A percentile compares a stretch with the other conserved stretches of the same genome.
Evolutionary conservation across 2,329 filamentous ascomycete genomes (phyloP).

Genomic region (Cercospora zeina): DNA sequence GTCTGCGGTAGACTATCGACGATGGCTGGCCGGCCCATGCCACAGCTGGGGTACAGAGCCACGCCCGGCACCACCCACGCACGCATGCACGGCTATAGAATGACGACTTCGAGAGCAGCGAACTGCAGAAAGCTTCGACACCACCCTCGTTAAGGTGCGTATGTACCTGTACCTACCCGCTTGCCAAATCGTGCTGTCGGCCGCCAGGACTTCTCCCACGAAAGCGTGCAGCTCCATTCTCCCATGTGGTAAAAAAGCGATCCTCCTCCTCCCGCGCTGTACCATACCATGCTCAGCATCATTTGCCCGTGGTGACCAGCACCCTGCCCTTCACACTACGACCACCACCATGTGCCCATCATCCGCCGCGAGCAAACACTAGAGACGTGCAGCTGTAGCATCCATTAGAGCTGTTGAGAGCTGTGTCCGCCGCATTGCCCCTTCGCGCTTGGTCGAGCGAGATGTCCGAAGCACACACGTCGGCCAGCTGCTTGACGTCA

Average conservation of each 20-base stretch:
- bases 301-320: too few relatives aligned
- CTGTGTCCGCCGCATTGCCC: constrained; percentile 14
- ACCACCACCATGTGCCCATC: not conserved
- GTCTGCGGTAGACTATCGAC: constrained; percentile 26
- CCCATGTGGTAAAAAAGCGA: constrained; percentile 22
- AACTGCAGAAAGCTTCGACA: constrained; percentile 31
- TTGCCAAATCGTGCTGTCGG: constrained; percentile 24
- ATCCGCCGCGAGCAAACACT: not conserved
- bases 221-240: constrained; percentile 20
- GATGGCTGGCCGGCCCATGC: constrained; percentile 24
- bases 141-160: constrained; percentile 24
- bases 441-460: constrained; percentile 27
- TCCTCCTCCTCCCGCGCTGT: too few relatives aligned
- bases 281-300: too few relatives aligned
- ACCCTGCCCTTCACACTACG: not conserved
- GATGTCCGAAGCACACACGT: constrained; percentile 21
- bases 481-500: constrained; percentile 25
- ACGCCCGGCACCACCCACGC: constrained; percentile 21
- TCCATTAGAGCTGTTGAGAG: constrained; percentile 11
- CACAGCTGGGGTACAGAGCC: constrained; percentile 26
- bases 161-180: constrained; percentile 15
- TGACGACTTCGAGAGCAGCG: constrained; percentile 32
- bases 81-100: constrained; percentile 28
- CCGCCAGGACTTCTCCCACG: constrained; percentile 9
- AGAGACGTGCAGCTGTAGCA: constrained; percentile 12